Percentiles rank a stretch among this genome's conserved stretches.
Evolutionary conservation across 2,329 filamentous ascomycete species (phyloP).

Genomic region (Daldinia sp.): DNA sequence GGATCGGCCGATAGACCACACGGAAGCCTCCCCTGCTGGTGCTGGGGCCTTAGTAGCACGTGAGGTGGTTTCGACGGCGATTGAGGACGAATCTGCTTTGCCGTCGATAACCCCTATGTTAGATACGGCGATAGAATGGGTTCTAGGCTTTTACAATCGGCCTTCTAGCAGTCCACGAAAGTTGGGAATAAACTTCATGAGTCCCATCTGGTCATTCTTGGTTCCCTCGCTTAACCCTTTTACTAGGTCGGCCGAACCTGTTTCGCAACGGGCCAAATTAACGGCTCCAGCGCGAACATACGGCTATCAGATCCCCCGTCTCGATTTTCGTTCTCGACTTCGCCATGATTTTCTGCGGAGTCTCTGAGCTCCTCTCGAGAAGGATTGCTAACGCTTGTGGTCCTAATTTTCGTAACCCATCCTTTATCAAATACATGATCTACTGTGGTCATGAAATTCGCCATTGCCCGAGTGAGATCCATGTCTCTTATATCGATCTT

Average conservation of each 20-base stretch:
- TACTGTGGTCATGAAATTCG: conserved; percentile 35
- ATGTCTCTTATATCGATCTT: conserved; percentile 5
- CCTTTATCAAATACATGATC: conserved; percentile 29
- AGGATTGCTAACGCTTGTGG: no score
- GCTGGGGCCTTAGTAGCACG: not conserved
- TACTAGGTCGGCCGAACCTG: conserved; percentile 43
- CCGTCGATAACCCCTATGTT: conserved; percentile 42
- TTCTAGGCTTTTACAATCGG: conserved; percentile 21
- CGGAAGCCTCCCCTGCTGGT: not conserved
- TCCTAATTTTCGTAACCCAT: conserved; percentile 30
- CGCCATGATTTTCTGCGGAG: not conserved
- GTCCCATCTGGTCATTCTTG: conserved; percentile 46
- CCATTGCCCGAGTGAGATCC: conserved; percentile 30
- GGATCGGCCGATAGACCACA: conserved; percentile 32
- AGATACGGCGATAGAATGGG: conserved; percentile 23
- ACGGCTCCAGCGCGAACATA: conserved; percentile 9
- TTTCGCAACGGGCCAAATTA: conserved; percentile 38
- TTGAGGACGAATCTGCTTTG: not conserved
- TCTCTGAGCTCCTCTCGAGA: not conserved
- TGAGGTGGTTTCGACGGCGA: not conserved
- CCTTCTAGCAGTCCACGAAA: conserved; percentile 22
- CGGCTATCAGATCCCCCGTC: not conserved
- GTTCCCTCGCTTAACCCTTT: conserved; percentile 40
- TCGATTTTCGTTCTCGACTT: not conserved
- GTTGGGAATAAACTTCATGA: conserved; percentile 42